Conservation (phyloP, 768 basidiomycete genomes). For the Pulveroboletus sp. region DNA sequence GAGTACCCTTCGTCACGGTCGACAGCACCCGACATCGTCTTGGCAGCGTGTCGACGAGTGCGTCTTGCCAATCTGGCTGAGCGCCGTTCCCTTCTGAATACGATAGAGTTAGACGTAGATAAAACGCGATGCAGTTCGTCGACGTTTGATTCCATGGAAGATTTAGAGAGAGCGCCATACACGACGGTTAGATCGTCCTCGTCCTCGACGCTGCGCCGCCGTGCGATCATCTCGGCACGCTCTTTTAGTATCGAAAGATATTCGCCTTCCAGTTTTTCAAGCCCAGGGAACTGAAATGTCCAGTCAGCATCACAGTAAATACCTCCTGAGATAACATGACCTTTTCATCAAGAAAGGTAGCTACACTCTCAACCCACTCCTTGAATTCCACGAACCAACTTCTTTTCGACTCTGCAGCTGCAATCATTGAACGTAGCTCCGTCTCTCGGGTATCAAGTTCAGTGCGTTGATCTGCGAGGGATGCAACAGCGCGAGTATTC, state of each 20-base stretch:
- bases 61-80: constrained; percentile 57
- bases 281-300: constrained; percentile 56
- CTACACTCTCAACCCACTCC: constrained; percentile 79
- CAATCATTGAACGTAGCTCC: constrained; percentile 72
- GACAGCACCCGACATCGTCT: constrained; percentile 24
- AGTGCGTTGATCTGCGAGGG: constrained; percentile 56
- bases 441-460: constrained; percentile 64
- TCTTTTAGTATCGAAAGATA: constrained; percentile 70
- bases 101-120: constrained; percentile 42
- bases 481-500: constrained; percentile 51
- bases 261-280: constrained; percentile 77
- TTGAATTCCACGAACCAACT: constrained; percentile 77
- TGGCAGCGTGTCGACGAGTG: constrained; percentile 35
- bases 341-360: constrained; percentile 86
- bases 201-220: constrained; percentile 70
- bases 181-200: constrained; percentile 74
- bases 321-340: constrained; percentile 33
- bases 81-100: constrained; percentile 50
- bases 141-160: constrained; percentile 34
- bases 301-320: not conserved
- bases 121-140: constrained; percentile 61
- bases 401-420: constrained; percentile 68
- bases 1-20: constrained; percentile 74
- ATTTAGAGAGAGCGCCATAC: constrained; percentile 47
- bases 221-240: constrained; percentile 59